phyloP scores from a whole-genome alignment of 2,329 filamentous ascomycete species.

The Leptographium flavum region DNA sequence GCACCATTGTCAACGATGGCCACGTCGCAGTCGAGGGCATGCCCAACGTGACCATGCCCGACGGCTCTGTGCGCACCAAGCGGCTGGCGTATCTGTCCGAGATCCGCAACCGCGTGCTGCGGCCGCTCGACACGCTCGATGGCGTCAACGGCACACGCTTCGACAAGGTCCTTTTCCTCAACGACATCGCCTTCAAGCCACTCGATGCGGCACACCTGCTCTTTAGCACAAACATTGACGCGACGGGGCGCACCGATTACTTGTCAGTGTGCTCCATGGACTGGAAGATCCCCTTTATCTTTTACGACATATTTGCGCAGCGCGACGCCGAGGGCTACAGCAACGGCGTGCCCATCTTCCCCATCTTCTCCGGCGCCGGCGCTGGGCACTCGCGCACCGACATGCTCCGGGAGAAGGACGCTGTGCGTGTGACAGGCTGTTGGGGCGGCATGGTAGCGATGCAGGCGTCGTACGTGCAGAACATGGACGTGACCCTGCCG shows the following conservation, averaged over 20 bases:
- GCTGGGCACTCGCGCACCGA: constrained; percentile 43
- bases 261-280: constrained; percentile 59
- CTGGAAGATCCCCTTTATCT: constrained; percentile 51
- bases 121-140: constrained; percentile 40
- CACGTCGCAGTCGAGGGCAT: constrained; percentile 42
- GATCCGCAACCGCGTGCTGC: constrained; percentile 56
- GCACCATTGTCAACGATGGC: constrained; percentile 43
- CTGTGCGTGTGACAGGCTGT: constrained; percentile 57
- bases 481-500: constrained; percentile 18
- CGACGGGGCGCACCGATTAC: constrained; percentile 40
- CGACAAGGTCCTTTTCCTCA: constrained; percentile 48
- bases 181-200: constrained; percentile 46
- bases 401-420: constrained; percentile 44
- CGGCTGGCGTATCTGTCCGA: constrained; percentile 62
- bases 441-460: constrained; percentile 67
- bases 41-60: constrained; percentile 45
- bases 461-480: constrained; percentile 45
- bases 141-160: constrained; percentile 26
- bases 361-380: constrained; percentile 45
- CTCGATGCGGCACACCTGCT: constrained; percentile 41
- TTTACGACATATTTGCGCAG: constrained; percentile 62
- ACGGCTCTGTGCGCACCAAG: constrained; percentile 49
- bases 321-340: constrained; percentile 51
- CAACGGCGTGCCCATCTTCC: constrained; percentile 51
- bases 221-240: constrained; percentile 44